A percentile compares a stretch with the other conserved stretches of the same genome.
phyloP scores from a whole-genome alignment of 352 stramenopile genomes.

The Phytophthora europaea region DNA sequence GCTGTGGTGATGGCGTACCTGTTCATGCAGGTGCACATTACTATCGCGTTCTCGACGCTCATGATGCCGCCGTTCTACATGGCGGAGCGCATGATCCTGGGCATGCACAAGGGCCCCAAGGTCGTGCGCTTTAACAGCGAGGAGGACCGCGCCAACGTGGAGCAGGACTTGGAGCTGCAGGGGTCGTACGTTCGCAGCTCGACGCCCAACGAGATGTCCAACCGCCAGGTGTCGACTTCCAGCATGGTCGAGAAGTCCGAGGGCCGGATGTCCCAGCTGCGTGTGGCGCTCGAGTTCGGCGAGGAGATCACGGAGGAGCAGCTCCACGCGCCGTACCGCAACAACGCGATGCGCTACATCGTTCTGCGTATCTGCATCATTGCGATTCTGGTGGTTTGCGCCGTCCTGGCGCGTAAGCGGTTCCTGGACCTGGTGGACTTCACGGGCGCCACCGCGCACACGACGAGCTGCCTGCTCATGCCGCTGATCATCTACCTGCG shows the following conservation, averaged over 20 bases:
- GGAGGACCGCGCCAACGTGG: constrained; percentile 28
- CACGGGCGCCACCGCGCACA: constrained; percentile 59
- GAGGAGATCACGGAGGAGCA: constrained; percentile 46
- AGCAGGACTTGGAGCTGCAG: constrained; percentile 43
- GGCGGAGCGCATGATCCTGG: constrained; percentile 63
- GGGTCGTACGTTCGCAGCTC: constrained; percentile 42
- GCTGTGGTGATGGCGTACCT: constrained; percentile 62
- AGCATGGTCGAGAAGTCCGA: constrained; percentile 36
- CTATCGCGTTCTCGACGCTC: constrained; percentile 61
- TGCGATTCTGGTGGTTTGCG: constrained; percentile 49
- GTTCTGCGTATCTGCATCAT: constrained; percentile 56
- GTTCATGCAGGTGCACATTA: constrained; percentile 64
- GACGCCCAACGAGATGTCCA: constrained; percentile 34
- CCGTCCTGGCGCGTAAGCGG: constrained; percentile 51
- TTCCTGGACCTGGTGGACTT: constrained; percentile 71
- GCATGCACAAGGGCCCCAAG: constrained; percentile 61
- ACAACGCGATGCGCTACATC: constrained; percentile 57
- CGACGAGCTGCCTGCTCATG: constrained; percentile 63
- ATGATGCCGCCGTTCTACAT: constrained; percentile 70
- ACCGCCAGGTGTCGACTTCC: constrained; percentile 28
- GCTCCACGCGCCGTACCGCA: constrained; percentile 49
- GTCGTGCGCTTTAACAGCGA: constrained; percentile 37
- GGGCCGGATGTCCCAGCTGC: constrained; percentile 46
- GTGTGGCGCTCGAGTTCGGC: constrained; percentile 44
- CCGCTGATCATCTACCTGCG: constrained; percentile 68